phyloP scores from a whole-genome alignment of 208 protist species.

The Trypanosoma theileri region DNA sequence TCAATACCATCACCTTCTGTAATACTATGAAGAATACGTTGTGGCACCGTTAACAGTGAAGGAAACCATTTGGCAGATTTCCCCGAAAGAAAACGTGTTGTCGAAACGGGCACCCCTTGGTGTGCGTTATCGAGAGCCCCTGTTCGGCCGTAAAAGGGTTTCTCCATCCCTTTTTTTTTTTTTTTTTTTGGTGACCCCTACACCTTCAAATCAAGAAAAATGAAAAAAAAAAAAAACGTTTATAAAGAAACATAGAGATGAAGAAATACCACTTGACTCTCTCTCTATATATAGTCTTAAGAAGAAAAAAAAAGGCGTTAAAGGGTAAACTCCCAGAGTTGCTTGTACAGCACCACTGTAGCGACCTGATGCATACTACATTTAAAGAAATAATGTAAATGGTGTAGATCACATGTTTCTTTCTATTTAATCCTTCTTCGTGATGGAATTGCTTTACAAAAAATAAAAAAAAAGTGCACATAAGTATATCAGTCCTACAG shows the following conservation, averaged over 20 bases:
- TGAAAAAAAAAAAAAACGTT: slow-evolving; percentile 1
- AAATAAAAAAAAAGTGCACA: too few relatives aligned
- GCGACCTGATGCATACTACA: too few relatives aligned
- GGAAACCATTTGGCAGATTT: slow-evolving; percentile 68
- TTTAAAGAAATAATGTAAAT: too few relatives aligned
- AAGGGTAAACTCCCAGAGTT: too few relatives aligned
- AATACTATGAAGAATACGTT: slow-evolving; percentile 63
- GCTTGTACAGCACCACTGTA: too few relatives aligned
- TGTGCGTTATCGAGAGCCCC: slow-evolving; percentile 45
- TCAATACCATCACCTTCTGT: slow-evolving; percentile 37
- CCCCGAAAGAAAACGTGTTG: slow-evolving; percentile 24
- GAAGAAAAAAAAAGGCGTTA: too few relatives aligned
- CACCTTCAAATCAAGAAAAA: slow-evolving; percentile 19
- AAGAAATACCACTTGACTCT: too few relatives aligned
- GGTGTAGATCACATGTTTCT: too few relatives aligned
- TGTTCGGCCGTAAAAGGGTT: slow-evolving; percentile 73
- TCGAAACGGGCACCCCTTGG: slow-evolving; percentile 42
- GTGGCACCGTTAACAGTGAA: slow-evolving; percentile 66
- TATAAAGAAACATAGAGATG: neutral
- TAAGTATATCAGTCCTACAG: too few relatives aligned
- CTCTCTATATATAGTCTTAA: too few relatives aligned
- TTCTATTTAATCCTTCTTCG: too few relatives aligned
- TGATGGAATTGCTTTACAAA: too few relatives aligned
- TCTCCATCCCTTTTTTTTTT: slow-evolving; percentile 38
- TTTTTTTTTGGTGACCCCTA: slow-evolving; percentile 3